Conservation (phyloP, 2,329 filamentous ascomycete species). For the Fonsecaea erecta region DNA sequence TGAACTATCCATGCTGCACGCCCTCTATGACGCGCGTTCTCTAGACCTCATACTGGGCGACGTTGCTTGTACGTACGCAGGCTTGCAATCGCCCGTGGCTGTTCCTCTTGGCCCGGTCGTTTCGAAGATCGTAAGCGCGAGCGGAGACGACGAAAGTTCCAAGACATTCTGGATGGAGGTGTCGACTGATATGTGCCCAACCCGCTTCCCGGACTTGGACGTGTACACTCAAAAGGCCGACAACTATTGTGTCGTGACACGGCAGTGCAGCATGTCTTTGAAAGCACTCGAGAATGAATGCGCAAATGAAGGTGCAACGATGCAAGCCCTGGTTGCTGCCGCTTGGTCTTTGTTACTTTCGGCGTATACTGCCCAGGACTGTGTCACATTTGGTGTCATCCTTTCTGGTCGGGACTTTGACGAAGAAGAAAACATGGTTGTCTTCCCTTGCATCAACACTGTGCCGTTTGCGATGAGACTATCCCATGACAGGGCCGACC, state of each 20-base stretch:
- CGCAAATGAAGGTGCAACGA: conserved; percentile 64
- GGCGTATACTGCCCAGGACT: conserved; percentile 74
- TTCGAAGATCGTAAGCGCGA: conserved; percentile 48
- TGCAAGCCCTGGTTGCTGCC: conserved; percentile 76
- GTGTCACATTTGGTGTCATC: conserved; percentile 78
- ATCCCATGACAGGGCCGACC: conserved; percentile 56
- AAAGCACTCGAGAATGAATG: conserved; percentile 61
- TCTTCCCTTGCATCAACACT: conserved; percentile 82
- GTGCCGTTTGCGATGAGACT: conserved; percentile 71
- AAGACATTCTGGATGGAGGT: conserved; percentile 67
- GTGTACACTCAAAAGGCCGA: conserved; percentile 56
- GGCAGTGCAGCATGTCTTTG: conserved; percentile 48
- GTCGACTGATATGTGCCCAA: conserved; percentile 60
- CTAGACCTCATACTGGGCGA: conserved; percentile 68
- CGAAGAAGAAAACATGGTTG: conserved; percentile 58
- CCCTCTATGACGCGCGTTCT: conserved; percentile 82
- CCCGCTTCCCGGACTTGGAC: conserved; percentile 76
- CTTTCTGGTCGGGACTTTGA: conserved; percentile 72
- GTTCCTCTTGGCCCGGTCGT: conserved; percentile 51
- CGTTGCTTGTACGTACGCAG: conserved; percentile 53
- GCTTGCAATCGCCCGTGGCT: conserved; percentile 28
- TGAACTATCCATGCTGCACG: conserved; percentile 71
- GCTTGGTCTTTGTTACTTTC: conserved; percentile 78
- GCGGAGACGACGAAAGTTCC: conserved; percentile 38
- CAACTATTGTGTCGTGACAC: conserved; percentile 44